phyloP scores from a whole-genome alignment of 1,284 basidiomycete genomes.

The Flammula alnicola region DNA sequence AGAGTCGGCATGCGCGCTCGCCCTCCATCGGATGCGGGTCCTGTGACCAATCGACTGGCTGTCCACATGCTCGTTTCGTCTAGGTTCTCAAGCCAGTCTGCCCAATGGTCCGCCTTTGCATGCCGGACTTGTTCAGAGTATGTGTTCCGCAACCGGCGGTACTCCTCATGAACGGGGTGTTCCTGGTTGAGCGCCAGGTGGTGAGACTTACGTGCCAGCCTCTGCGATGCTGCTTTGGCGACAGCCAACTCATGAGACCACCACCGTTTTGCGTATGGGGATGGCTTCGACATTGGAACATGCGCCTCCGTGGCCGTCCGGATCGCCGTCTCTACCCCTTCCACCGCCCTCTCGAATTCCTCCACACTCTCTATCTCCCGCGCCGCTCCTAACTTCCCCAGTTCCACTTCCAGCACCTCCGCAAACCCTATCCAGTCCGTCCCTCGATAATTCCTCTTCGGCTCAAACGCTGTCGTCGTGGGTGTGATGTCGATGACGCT shows the following conservation, averaged over 20 bases:
- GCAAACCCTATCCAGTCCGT: not conserved
- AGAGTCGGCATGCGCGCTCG: not conserved
- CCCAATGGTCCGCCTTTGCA: not conserved
- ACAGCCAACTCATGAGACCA: not conserved
- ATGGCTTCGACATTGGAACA: not conserved
- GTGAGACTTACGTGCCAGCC: not conserved
- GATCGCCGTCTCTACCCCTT: not conserved
- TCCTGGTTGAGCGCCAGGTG: too few relatives aligned
- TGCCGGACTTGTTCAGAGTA: not conserved
- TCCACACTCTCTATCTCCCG: not conserved
- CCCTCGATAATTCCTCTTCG: not conserved
- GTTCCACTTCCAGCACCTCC: not conserved
- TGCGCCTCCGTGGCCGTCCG: not conserved
- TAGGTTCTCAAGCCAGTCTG: not conserved
- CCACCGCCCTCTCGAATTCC: not conserved
- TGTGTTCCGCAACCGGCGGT: not conserved
- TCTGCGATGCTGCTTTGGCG: not conserved
- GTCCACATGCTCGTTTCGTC: not conserved
- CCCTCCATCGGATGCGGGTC: not conserved
- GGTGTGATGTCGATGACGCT: not conserved
- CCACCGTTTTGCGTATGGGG: not conserved
- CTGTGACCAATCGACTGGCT: not conserved
- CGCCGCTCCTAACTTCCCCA: not conserved
- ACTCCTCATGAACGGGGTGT: not conserved
- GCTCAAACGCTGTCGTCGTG: too few relatives aligned